A percentile compares a stretch with the other conserved stretches of the same genome.
These are phyloP conservation scores for Pezicula neosporulosa DNA, from an alignment of 2,329 filamentous ascomycete species.

Conservation along the genomic window DNA sequence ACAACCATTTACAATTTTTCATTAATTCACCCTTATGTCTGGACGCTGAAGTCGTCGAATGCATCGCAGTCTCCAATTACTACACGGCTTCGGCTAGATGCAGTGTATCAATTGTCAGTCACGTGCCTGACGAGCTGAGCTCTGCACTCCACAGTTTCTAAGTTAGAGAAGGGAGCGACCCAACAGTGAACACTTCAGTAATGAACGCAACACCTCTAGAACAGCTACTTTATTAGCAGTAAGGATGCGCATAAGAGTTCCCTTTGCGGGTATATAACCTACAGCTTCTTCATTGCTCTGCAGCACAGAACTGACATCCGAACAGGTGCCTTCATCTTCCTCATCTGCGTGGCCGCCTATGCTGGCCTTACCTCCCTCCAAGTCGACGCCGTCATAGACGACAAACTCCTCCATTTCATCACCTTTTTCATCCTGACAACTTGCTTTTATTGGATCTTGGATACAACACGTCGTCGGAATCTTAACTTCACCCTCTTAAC, in stretches of 20 bases:
- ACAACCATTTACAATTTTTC: too few relatives aligned
- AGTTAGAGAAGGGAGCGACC: neutral
- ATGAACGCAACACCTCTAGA: neutral
- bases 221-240: neutral
- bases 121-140: neutral
- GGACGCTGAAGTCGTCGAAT: neutral
- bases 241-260: constrained; percentile 79
- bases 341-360: constrained; percentile 75
- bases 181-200: neutral
- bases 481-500: constrained; percentile 79
- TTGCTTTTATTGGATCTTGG: constrained; percentile 94
- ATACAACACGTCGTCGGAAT: constrained; percentile 81
- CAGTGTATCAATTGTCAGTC: neutral
- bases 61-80: neutral
- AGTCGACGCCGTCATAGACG: constrained; percentile 62
- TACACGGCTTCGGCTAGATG: neutral
- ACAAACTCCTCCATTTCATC: constrained; percentile 83
- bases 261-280: constrained; percentile 71
- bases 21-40: neutral
- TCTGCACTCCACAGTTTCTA: neutral
- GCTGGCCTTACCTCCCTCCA: constrained; percentile 69
- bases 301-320: constrained; percentile 9
- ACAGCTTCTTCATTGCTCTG: neutral
- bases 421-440: constrained; percentile 89
- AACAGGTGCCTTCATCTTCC: constrained; percentile 63